Percentiles rank a stretch among this genome's conserved stretches.
These are phyloP conservation scores for Apophysomyces trapeziformis DNA, from an alignment of 371 early-diverging fungal species.

Conservation along the genomic window DNA sequence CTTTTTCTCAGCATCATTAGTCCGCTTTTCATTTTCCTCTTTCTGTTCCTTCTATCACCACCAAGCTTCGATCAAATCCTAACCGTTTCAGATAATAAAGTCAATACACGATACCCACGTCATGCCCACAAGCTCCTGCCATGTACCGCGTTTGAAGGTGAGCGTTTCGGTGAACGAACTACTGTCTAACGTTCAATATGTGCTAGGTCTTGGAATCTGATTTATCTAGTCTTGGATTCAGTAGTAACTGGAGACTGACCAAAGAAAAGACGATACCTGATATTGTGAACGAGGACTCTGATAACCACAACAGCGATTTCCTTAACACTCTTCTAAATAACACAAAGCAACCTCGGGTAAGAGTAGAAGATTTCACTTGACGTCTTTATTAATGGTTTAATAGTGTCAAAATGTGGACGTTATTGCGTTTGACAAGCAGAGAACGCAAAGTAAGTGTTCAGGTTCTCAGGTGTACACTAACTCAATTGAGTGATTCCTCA, in stretches of 20 bases:
- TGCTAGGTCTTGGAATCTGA: constrained; percentile 20
- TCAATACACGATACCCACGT: background rate
- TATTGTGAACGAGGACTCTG: background rate
- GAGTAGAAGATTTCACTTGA: background rate
- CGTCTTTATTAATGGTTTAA: constrained; percentile 1
- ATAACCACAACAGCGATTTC: constrained; percentile 4
- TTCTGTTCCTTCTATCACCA: background rate
- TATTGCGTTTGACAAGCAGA: constrained; percentile 28
- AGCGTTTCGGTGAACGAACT: background rate
- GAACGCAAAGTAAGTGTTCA: background rate
- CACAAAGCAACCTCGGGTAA: constrained; percentile 27
- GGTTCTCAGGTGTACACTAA: background rate
- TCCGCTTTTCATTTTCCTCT: background rate
- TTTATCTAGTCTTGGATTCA: constrained; percentile 24
- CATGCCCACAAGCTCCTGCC: background rate
- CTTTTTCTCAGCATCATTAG: background rate
- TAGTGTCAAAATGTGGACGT: constrained; percentile 50
- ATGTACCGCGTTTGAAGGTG: constrained; percentile 3
- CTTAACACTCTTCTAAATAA: constrained; percentile 10
- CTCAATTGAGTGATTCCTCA: background rate
- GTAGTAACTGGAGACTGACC: constrained; percentile 30
- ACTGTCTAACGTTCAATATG: background rate
- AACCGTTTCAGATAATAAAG: too few species aligned
- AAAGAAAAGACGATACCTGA: constrained; percentile 24
- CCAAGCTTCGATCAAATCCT: background rate